phyloP scores from a whole-genome alignment of 2,329 filamentous ascomycete species.

The Beauveria sp. region DNA sequence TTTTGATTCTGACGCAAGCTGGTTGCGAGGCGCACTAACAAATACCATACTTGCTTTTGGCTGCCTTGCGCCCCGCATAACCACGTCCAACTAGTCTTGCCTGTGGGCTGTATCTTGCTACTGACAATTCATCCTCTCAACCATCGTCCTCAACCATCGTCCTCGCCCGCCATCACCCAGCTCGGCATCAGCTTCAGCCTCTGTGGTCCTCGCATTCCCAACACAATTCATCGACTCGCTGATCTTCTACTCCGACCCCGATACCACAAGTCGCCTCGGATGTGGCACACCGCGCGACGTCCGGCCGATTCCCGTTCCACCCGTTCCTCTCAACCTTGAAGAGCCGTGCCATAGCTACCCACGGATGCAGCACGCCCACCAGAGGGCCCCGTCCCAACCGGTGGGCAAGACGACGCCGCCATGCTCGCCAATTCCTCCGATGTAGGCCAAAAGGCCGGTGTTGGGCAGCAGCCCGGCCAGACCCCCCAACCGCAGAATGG shows the following conservation, averaged over 20 bases:
- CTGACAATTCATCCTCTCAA: not conserved
- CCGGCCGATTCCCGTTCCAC: slow-evolving; percentile 11
- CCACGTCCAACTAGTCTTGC: not conserved
- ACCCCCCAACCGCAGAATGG: slow-evolving; percentile 24
- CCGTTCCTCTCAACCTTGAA: slow-evolving; percentile 12
- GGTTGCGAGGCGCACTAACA: not conserved
- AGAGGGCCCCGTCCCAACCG: slow-evolving; percentile 31
- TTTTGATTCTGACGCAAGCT: not conserved
- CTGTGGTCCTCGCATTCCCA: not conserved
- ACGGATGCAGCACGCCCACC: slow-evolving; percentile 30
- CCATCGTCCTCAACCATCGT: not conserved
- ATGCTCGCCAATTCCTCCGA: slow-evolving; percentile 26
- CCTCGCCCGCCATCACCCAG: not conserved
- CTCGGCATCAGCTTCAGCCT: not conserved
- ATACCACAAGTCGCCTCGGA: not conserved
- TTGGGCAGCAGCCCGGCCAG: slow-evolving; percentile 25
- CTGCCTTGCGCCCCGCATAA: slow-evolving; percentile 5
- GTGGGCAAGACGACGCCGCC: slow-evolving; percentile 27
- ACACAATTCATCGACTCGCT: not conserved
- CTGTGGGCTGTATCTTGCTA: not conserved
- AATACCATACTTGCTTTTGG: slow-evolving; percentile 3
- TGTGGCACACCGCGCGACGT: slow-evolving; percentile 7
- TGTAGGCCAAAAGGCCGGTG: slow-evolving; percentile 12
- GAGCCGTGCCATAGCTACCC: slow-evolving; percentile 3
- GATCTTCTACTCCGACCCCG: not conserved